phyloP scores from a whole-genome alignment of 2,329 filamentous ascomycete species.

The Colletotrichum trifolii region DNA sequence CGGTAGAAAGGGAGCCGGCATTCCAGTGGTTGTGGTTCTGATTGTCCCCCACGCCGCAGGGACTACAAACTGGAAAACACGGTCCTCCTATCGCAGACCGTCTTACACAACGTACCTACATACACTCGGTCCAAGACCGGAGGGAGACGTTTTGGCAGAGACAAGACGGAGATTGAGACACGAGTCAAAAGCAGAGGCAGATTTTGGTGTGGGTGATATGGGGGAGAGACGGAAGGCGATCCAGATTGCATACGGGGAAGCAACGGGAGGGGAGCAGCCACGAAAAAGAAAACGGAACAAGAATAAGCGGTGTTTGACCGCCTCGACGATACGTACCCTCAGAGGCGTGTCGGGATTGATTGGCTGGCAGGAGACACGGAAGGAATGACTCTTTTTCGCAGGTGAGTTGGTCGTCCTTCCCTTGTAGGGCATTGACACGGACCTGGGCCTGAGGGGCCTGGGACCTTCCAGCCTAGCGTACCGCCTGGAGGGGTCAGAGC shows the following conservation, averaged over 20 bases:
- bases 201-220: neutral
- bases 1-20: slow-evolving; percentile 28
- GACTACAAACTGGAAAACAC: slow-evolving; percentile 13
- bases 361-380: slow-evolving; percentile 15
- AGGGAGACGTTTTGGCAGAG: slow-evolving; percentile 8
- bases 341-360: slow-evolving; percentile 29
- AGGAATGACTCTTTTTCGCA: slow-evolving; percentile 15
- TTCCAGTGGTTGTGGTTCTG: slow-evolving; percentile 18
- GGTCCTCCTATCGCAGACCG: neutral
- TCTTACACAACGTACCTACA: no score
- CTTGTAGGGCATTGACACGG: neutral
- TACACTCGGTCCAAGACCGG: neutral
- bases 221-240: neutral
- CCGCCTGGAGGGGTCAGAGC: neutral
- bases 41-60: slow-evolving; percentile 29
- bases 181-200: neutral
- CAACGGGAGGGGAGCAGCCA: slow-evolving; percentile 22
- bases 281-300: slow-evolving; percentile 25
- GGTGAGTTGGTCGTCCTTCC: no score
- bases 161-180: neutral
- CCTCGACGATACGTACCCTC: slow-evolving; percentile 10
- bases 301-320: slow-evolving; percentile 37
- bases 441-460: no score
- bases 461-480: neutral
- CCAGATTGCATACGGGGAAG: slow-evolving; percentile 30